Conservation (phyloP, 257 asterid species). For the Plantago ovata region DNA sequence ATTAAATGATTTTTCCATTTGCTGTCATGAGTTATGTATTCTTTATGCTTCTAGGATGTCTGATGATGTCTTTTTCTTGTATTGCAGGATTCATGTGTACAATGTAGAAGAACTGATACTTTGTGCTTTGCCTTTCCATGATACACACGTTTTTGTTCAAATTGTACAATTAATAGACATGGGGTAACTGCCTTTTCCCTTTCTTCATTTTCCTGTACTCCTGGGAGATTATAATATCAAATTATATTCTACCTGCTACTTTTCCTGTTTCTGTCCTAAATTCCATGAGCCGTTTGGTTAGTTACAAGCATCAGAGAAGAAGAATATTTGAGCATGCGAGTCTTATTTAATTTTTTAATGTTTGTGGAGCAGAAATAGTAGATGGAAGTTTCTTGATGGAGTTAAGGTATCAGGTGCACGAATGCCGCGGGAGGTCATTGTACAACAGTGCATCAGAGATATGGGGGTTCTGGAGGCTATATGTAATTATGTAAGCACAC, state of each 20-base stretch:
- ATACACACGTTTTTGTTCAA: conserved; percentile 72
- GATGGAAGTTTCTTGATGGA: conserved; percentile 88
- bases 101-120: conserved; percentile 74
- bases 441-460: conserved; percentile 75
- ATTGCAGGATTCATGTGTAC: conserved; percentile 64
- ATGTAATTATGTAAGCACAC: conserved; percentile 61
- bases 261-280: too few species aligned
- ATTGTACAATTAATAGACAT: conserved; percentile 65
- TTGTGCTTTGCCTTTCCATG: conserved; percentile 89
- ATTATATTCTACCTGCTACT: too few species aligned
- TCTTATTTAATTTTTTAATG: conserved; percentile 15
- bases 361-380: conserved; percentile 59
- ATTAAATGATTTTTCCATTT: not conserved
- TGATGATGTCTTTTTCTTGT: not conserved
- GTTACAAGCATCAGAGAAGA: not conserved
- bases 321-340: not conserved
- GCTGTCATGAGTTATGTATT: not conserved
- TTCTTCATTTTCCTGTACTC: not conserved
- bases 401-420: conserved; percentile 86
- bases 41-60: not conserved
- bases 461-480: conserved; percentile 72
- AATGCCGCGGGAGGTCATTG: conserved; percentile 72
- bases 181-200: conserved; percentile 39
- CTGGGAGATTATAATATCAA: too few species aligned
- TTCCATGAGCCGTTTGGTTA: too few species aligned